Evolutionary conservation across 2,329 filamentous ascomycete genomes (phyloP), one percentile per base, ranked within the genome.

Genomic region (Fusarium transvaalense): DNA sequence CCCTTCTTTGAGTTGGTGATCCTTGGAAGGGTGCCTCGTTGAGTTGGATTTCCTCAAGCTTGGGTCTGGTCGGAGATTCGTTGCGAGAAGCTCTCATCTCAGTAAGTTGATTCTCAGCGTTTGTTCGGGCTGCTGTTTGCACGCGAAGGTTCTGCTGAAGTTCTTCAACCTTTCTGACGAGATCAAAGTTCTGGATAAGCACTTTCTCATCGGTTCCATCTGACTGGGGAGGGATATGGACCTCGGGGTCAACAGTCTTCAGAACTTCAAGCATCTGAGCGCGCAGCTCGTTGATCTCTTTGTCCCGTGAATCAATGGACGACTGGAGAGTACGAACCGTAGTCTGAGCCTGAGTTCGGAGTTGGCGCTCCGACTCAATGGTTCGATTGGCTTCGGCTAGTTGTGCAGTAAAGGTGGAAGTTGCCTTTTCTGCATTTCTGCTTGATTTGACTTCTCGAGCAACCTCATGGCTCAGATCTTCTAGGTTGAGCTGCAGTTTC

Each of bases 381-480:
- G 91, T 96, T 32, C 94, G 89, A 75, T 97, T 97, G 15, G 90
- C 90, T 77, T 98, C 96, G 10, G 94, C 93, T 29, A 98, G 85
- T 76, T 98, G 94, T 23, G 92, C 88, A 9, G 90, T 92, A 61
- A 91, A 87, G 35, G 89, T 91, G 1, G 93, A 97, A 19, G 93
- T 91, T 23, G 90, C 87, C 78, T 97, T 97, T 79, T 98, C 95
- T 6, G 94, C 95, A 76, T 92, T 96, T 62, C 95, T 90, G 75
- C 91, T 96, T 21, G 90, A 89, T 81, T 97, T 97, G 75, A 94
- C 93, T 79, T 97, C 95, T 31, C 94, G 88, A 50, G 92, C 92
- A 55, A 97, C 87, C 78, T 98, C 94, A 73, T 98, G 95, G 71
- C 93, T 97, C 35, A 97, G 84, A 77, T 99, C 95, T 77, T 99